These are phyloP conservation scores for Ampelomyces quisqualis DNA, from an alignment of 2,329 filamentous ascomycete species.

Conservation along the genomic window DNA sequence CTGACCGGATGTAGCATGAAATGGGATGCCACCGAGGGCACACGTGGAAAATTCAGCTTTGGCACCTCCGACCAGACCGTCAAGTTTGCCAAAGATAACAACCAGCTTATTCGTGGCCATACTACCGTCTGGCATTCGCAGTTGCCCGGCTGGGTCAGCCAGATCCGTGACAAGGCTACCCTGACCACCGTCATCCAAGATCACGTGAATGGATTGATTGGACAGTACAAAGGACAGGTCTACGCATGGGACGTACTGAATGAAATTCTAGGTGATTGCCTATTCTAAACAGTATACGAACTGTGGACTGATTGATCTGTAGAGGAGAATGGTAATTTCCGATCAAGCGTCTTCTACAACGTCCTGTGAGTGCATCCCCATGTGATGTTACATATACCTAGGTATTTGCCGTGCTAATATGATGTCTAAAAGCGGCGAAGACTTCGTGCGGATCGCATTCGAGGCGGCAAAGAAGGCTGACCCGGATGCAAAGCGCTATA, in stretches of 20 bases:
- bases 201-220: constrained; percentile 61
- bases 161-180: constrained; percentile 54
- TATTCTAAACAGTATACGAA: background rate
- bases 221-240: constrained; percentile 65
- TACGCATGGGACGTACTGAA: constrained; percentile 65
- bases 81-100: constrained; percentile 59
- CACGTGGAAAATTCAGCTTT: constrained; percentile 51
- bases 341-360: constrained; percentile 64
- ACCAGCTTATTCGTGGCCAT: constrained; percentile 64
- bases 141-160: constrained; percentile 58
- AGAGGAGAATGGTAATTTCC: constrained; percentile 61
- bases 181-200: constrained; percentile 61
- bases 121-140: constrained; percentile 65
- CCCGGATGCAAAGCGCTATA: constrained; percentile 69
- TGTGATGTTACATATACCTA: background rate
- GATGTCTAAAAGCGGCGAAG: background rate
- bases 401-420: background rate
- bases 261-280: constrained; percentile 49
- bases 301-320: constrained; percentile 47
- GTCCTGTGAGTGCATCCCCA: constrained; percentile 60
- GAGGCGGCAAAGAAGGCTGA: constrained; percentile 67
- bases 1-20: constrained; percentile 57
- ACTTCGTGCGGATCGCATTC: constrained; percentile 72
- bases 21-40: constrained; percentile 61
- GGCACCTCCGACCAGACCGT: constrained; percentile 58